Evolutionary conservation across 257 asterid species (phyloP).

Genomic region (Rehmannia glutinosa): DNA sequence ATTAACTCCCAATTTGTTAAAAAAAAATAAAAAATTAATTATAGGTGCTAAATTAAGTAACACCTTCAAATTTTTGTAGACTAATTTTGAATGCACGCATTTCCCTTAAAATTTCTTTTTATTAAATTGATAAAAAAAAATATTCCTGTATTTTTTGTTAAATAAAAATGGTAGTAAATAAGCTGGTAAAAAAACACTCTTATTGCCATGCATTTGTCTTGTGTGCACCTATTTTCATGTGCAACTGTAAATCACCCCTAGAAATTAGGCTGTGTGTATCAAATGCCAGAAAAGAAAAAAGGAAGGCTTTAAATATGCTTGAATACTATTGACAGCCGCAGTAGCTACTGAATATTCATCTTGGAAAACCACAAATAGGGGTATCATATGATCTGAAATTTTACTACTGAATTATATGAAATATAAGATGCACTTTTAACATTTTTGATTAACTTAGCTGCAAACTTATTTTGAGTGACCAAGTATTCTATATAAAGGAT

Average conservation of each 20-base stretch:
- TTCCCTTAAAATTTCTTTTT: not conserved
- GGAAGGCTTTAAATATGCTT: not conserved
- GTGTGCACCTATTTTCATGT: not conserved
- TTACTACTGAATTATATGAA: not conserved
- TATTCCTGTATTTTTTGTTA: not conserved
- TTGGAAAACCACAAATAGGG: not conserved
- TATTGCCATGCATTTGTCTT: not conserved
- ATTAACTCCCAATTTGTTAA: not conserved
- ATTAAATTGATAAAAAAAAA: not conserved
- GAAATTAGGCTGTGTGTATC: not conserved
- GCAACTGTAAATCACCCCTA: not conserved
- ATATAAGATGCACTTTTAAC: not conserved
- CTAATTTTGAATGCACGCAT: not conserved
- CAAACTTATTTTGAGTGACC: not conserved
- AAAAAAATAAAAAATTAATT: not conserved
- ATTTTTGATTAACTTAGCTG: not conserved
- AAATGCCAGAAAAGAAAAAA: not conserved
- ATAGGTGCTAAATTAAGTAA: not conserved
- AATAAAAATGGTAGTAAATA: not conserved
- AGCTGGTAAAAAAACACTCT: not conserved
- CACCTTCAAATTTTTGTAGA: not conserved
- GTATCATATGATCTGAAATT: not conserved
- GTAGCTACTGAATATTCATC: not conserved
- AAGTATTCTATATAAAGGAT: not conserved
- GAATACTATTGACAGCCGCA: not conserved